Base-by-base conservation (phyloP, 129 eudicot species). In the Deinandra increscens region DNA sequence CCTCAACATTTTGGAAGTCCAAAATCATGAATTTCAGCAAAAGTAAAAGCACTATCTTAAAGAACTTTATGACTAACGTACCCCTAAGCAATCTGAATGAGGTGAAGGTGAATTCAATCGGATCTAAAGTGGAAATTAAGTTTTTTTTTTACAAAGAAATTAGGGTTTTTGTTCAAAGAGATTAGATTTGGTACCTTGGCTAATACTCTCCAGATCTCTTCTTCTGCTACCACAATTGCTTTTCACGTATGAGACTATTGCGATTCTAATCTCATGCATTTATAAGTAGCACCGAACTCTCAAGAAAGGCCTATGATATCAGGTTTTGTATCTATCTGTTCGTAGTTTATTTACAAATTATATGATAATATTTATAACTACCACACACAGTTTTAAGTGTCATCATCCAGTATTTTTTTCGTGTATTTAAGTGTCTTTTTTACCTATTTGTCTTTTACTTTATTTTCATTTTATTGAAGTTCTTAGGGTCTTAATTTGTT, bases 171-270 rank as follows among this genome's bases (percentile, higher is more conserved):
- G 7, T 6, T 36, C 20, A 60, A 34, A 39, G 23, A 31, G 17
- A 48, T 68, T 48, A 49, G 61, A 46, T 33, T 68, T 33, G 34
- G 46, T 68, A 68, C 72, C 72, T 49, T 4, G 14, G 37, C 4
- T 14, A 68, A 45, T 36, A 48, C 31, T 67, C 34, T 68, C 46
- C 12, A 33, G 60, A 67, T 48, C 42, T 43, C 59, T 33, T 49
- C 61, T 17, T 48, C 38, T 49, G 19, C 43, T 33, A 54, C 20
- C 39, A 36, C 31, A 42, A 65, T 65, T 5, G 70, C 39, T 36
- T 36, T 8, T 36, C 39, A 36, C 0, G 39, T 36, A 4, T 36
- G 39, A 2, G 9, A 5, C 14, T 26, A 26, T 26, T 26, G 31
- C 14, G 26, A 36, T 61, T 7, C 22, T 38, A 36, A 15, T 61